Evolutionary conservation across 352 stramenopile genomes (phyloP).

Genomic region (Pythium monospermum): DNA sequence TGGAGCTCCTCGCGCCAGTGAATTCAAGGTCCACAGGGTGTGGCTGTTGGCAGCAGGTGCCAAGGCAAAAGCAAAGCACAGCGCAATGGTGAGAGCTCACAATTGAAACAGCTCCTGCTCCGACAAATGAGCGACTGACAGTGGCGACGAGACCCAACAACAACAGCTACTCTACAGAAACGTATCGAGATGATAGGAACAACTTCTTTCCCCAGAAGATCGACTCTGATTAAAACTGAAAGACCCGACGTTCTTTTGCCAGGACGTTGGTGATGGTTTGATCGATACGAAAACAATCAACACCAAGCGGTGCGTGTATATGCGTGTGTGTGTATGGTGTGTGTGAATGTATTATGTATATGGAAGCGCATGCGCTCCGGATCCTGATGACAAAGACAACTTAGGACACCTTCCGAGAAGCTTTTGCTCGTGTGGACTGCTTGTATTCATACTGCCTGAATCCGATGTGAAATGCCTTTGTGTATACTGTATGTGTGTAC

Average conservation of each 20-base stretch:
- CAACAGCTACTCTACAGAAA: too few relatives aligned
- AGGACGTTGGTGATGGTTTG: conserved; percentile 65
- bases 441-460: conserved; percentile 86
- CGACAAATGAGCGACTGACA: background rate
- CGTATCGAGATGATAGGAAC: conserved; percentile 70
- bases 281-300: conserved; percentile 29
- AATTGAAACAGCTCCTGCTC: background rate
- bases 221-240: conserved; percentile 67
- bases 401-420: conserved; percentile 85
- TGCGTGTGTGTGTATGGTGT: conserved; percentile 21
- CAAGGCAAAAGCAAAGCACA: too few relatives aligned
- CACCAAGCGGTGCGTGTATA: conserved; percentile 10
- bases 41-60: background rate
- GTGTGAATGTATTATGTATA: conserved; percentile 15
- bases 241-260: conserved; percentile 67
- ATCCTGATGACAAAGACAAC: conserved; percentile 64
- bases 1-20: conserved; percentile 4
- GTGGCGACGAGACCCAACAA: background rate
- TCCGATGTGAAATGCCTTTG: too few relatives aligned
- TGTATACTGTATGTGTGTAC: conserved; percentile 6
- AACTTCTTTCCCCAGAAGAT: conserved; percentile 82
- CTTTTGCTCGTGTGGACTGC: conserved; percentile 70
- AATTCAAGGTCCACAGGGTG: background rate
- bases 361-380: conserved; percentile 21
- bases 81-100: too few relatives aligned